Conservation (phyloP, 139 green algal species). For the Auxenochlorella protothecoides region DNA sequence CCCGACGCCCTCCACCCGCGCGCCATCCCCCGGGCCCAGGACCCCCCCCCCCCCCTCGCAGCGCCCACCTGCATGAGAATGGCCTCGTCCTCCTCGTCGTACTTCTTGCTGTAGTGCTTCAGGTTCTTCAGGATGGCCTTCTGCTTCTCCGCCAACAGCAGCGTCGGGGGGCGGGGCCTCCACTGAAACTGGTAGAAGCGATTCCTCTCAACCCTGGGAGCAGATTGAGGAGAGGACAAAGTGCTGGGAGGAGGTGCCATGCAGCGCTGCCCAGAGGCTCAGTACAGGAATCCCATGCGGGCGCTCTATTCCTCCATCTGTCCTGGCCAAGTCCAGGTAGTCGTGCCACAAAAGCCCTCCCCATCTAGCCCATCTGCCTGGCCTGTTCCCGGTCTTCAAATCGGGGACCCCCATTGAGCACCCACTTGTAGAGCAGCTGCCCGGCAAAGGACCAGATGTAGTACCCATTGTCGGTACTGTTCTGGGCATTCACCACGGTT, state of each 20-base stretch:
- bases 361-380: too few species aligned
- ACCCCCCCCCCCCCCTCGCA: too few species aligned
- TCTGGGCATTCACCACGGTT: constrained; percentile 69
- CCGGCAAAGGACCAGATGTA: constrained; percentile 86
- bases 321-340: too few species aligned
- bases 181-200: constrained; percentile 91
- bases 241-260: too few species aligned
- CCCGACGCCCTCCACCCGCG: too few species aligned
- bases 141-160: constrained; percentile 80
- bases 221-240: background rate
- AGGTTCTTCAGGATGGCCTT: constrained; percentile 87
- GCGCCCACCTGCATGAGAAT: constrained; percentile 45
- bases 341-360: too few species aligned
- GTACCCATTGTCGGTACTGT: constrained; percentile 98
- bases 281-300: too few species aligned
- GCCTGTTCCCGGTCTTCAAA: too few species aligned
- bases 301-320: too few species aligned
- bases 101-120: constrained; percentile 83
- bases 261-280: too few species aligned
- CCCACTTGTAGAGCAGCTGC: constrained; percentile 69
- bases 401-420: too few species aligned
- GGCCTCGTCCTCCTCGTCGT: constrained; percentile 88
- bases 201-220: constrained; percentile 49
- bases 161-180: constrained; percentile 74
- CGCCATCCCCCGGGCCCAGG: too few species aligned